Evolutionary conservation across 495 filamentous ascomycete genomes (phyloP).

Genomic region (Sordaria brevicollis): DNA sequence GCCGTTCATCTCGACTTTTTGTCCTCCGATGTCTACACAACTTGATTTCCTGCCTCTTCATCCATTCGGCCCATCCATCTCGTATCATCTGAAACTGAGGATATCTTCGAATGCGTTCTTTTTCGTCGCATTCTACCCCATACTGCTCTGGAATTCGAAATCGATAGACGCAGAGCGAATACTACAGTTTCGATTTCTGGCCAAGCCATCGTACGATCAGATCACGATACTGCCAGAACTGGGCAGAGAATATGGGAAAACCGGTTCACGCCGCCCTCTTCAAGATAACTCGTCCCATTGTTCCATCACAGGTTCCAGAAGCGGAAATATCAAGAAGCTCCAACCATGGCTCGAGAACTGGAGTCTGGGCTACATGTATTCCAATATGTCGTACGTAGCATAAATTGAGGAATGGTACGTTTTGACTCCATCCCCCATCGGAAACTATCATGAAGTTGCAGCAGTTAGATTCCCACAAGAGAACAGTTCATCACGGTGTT

Average conservation of each 20-base stretch:
- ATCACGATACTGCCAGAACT: not conserved
- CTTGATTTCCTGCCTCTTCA: not conserved
- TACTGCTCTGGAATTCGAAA: not conserved
- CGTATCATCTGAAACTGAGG: not conserved
- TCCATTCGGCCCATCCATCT: not conserved
- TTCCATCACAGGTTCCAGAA: not conserved
- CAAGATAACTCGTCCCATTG: not conserved
- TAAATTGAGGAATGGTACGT: not conserved
- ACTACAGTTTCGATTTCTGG: not conserved
- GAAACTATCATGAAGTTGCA: not conserved
- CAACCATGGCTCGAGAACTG: not conserved
- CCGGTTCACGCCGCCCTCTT: not conserved
- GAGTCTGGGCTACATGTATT: not conserved
- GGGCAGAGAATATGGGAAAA: not conserved
- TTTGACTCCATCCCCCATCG: not conserved
- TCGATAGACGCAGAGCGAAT: not conserved
- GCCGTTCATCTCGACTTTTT: not conserved
- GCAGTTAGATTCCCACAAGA: too few species aligned
- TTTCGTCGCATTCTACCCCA: not conserved
- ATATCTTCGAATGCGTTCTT: not conserved
- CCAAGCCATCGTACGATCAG: not conserved
- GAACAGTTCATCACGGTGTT: not conserved
- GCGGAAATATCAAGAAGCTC: not conserved
- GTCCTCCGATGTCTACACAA: not conserved
- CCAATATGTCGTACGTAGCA: not conserved